phyloP scores from a whole-genome alignment of 768 basidiomycete genomes.

The Lactarius vividus region DNA sequence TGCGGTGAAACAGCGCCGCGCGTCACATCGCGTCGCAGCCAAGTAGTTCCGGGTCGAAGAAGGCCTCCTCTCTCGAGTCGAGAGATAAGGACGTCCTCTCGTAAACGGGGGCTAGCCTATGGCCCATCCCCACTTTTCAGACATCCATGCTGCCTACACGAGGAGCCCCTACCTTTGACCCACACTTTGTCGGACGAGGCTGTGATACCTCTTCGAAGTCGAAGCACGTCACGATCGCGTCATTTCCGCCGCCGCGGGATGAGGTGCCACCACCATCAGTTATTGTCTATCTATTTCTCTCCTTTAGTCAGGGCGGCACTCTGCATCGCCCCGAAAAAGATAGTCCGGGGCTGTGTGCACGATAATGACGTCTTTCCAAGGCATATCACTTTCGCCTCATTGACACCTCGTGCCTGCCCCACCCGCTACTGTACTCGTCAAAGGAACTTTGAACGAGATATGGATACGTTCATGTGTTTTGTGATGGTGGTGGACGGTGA shows the following conservation, averaged over 20 bases:
- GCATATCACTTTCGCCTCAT: neutral
- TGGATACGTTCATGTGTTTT: constrained; percentile 1
- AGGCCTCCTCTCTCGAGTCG: neutral
- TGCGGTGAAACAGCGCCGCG: neutral
- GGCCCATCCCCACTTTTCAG: constrained; percentile 2
- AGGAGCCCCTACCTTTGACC: constrained; percentile 7
- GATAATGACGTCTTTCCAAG: constrained; percentile 4
- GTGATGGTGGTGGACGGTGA: neutral
- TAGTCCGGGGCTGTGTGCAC: too few species aligned
- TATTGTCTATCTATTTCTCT: neutral
- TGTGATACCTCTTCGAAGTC: constrained; percentile 3
- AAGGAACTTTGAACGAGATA: neutral
- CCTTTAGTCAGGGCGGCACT: neutral
- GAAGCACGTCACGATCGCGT: constrained; percentile 6
- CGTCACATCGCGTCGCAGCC: neutral
- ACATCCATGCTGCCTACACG: constrained; percentile 15
- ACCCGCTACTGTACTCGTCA: neutral
- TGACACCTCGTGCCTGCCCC: constrained; percentile 15
- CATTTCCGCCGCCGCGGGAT: neutral
- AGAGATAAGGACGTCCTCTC: constrained; percentile 13
- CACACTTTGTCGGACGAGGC: neutral
- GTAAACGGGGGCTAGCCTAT: constrained; percentile 19
- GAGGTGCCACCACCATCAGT: constrained; percentile 7
- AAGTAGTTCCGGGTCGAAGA: neutral
- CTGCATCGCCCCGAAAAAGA: too few species aligned